Evolutionary conservation across 2,329 filamentous ascomycete species (phyloP).

Genomic region (Colletotrichum sp.): DNA sequence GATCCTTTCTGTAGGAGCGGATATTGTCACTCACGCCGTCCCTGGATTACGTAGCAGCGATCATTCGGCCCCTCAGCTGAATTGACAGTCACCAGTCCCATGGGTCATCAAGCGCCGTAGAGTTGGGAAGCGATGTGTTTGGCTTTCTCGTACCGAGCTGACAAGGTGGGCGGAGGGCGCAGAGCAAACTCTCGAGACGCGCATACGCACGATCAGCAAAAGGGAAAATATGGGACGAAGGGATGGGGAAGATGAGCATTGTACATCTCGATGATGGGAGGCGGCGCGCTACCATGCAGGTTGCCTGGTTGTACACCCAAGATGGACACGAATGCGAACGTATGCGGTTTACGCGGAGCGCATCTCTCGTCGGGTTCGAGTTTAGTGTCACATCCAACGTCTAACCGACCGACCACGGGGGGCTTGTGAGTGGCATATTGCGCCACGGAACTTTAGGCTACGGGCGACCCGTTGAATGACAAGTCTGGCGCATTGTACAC

Average conservation of each 20-base stretch:
- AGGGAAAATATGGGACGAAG: constrained; percentile 2
- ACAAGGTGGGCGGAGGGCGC: neutral
- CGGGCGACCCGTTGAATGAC: neutral
- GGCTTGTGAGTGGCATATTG: neutral
- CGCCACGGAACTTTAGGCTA: neutral
- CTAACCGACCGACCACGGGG: neutral
- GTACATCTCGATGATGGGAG: neutral
- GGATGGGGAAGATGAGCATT: neutral
- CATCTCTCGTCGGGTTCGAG: constrained; percentile 2
- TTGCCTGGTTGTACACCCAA: neutral
- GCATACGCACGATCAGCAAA: neutral
- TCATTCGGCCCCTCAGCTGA: constrained; percentile 11
- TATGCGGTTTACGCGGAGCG: constrained; percentile 8
- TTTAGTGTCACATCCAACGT: neutral
- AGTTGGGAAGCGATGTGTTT: neutral
- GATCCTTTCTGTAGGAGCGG: constrained; percentile 7
- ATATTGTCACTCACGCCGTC: neutral
- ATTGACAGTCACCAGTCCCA: constrained; percentile 10
- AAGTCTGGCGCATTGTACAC: neutral
- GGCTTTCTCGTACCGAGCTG: neutral
- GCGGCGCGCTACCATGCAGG: neutral
- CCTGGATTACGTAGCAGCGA: constrained; percentile 16
- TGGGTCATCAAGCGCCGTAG: constrained; percentile 4
- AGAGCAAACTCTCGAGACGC: neutral
- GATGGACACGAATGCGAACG: constrained; percentile 12